Evolutionary conservation across 2,329 filamentous ascomycete genomes (phyloP).

Genomic region (Diaporthe sp.): DNA sequence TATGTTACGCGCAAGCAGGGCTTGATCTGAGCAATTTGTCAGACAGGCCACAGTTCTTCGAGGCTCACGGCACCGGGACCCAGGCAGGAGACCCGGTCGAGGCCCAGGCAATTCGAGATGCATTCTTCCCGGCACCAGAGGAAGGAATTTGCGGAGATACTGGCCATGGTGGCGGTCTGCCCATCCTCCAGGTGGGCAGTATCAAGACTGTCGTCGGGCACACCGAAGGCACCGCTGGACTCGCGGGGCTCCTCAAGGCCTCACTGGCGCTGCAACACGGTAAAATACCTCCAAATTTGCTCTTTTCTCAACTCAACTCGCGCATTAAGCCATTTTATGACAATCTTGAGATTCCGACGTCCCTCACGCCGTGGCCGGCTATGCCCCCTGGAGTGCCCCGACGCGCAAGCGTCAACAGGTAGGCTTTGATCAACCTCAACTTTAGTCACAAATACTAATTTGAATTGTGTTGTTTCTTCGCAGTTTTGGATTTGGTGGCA

Average conservation of each 20-base stretch:
- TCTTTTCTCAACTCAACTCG: constrained; percentile 52
- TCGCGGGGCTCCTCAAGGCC: constrained; percentile 60
- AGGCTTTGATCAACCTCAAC: no score
- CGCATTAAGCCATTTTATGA: constrained; percentile 48
- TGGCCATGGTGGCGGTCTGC: no score
- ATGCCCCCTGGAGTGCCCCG: constrained; percentile 45
- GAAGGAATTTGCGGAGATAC: no score
- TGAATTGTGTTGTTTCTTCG: no score
- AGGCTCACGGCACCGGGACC: constrained; percentile 58
- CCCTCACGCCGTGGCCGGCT: constrained; percentile 44
- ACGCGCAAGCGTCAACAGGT: constrained; percentile 54
- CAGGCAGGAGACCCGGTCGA: constrained; percentile 45
- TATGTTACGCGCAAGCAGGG: no score
- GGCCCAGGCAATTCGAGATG: no score
- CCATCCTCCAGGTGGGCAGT: no score
- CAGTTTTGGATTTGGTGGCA: constrained; percentile 47
- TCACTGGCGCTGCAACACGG: constrained; percentile 53
- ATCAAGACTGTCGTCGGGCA: constrained; percentile 57
- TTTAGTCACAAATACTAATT: no score
- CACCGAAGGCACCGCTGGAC: constrained; percentile 62
- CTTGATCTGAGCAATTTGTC: constrained; percentile 47
- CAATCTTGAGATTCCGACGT: constrained; percentile 43
- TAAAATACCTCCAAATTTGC: constrained; percentile 53
- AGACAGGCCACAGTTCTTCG: constrained; percentile 56
- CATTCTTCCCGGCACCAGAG: no score